Conservation (phyloP, 1,284 basidiomycete genomes). For the Coniophora puteana region DNA sequence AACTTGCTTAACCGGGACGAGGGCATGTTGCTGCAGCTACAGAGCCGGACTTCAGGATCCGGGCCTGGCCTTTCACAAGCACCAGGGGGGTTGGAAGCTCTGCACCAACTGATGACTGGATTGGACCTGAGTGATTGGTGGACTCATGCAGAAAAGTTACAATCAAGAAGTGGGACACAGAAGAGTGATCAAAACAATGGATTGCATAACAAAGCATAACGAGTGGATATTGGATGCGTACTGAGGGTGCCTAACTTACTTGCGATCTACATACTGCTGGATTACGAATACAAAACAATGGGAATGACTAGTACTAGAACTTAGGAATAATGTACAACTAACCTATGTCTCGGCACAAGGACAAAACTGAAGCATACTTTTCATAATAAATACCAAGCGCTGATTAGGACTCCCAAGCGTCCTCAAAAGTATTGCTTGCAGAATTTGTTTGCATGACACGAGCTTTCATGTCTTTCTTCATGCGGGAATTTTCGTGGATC, state of each 20-base stretch:
- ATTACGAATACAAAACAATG: too few relatives aligned
- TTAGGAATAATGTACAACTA: too few relatives aligned
- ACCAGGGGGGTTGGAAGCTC: conserved; percentile 43
- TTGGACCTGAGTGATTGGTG: conserved; percentile 50
- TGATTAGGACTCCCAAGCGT: conserved; percentile 54
- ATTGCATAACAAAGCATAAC: background rate
- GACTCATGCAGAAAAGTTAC: too few relatives aligned
- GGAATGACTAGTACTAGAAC: too few relatives aligned
- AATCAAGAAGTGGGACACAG: too few relatives aligned
- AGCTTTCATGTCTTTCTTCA: conserved; percentile 52
- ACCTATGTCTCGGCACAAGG: too few relatives aligned
- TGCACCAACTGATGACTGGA: conserved; percentile 44
- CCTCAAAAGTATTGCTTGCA: conserved; percentile 40
- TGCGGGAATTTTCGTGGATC: conserved; percentile 55
- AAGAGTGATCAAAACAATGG: background rate
- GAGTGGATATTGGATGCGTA: too few relatives aligned
- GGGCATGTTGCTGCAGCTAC: conserved; percentile 6
- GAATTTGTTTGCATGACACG: conserved; percentile 18
- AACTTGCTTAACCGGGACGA: conserved; percentile 35
- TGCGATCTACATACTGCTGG: too few relatives aligned
- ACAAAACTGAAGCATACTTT: too few relatives aligned
- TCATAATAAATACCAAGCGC: too few relatives aligned
- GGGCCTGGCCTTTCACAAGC: conserved; percentile 28
- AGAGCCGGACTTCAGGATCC: too few relatives aligned
- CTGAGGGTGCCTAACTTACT: too few relatives aligned